phyloP scores from a whole-genome alignment of 768 basidiomycete genomes.

The Lentinula boryana region DNA sequence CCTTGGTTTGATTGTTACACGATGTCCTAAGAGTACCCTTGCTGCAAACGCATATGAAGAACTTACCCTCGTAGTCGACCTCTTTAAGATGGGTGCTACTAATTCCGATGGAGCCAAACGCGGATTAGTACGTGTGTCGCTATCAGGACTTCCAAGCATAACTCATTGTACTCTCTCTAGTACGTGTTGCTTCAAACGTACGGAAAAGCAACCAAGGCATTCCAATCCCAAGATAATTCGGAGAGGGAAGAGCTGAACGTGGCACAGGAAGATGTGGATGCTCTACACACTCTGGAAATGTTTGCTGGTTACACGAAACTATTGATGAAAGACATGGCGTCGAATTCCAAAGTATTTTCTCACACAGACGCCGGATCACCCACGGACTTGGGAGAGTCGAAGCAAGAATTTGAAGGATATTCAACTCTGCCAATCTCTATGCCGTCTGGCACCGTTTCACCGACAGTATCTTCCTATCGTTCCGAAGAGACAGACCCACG shows the following conservation, averaged over 20 bases:
- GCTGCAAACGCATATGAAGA: background rate
- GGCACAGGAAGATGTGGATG: background rate
- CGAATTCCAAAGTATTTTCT: background rate
- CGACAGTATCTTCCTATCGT: background rate
- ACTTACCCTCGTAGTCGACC: background rate
- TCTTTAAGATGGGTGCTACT: background rate
- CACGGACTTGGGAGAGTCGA: background rate
- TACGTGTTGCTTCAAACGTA: background rate
- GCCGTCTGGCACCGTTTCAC: background rate
- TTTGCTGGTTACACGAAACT: background rate
- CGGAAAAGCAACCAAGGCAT: background rate
- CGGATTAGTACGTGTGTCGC: background rate
- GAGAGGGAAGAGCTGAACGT: background rate
- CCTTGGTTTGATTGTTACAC: background rate
- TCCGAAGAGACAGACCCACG: background rate
- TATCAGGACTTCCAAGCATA: background rate
- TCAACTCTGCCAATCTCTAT: background rate
- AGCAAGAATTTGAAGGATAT: background rate
- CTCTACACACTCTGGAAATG: background rate
- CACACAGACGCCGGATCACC: background rate
- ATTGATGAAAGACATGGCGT: background rate
- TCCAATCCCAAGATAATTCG: background rate
- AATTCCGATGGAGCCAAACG: background rate
- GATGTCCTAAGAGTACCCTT: background rate
- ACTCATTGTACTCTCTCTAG: background rate